Conservation (phyloP, 306 rosid species). For the Prunus fruticosa region DNA sequence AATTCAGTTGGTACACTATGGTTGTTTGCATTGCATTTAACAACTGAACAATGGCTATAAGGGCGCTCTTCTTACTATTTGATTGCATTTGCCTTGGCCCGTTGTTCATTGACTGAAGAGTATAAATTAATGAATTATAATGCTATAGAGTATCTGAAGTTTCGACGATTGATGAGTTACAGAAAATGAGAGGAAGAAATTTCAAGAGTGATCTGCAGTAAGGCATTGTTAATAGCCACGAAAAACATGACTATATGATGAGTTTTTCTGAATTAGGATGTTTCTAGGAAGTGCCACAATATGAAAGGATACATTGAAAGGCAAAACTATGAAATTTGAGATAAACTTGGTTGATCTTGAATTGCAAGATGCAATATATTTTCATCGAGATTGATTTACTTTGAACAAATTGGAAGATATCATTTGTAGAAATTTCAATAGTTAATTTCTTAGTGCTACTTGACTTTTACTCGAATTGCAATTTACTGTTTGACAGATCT, state of each 20-base stretch:
- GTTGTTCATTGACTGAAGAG: background rate
- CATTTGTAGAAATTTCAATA: background rate
- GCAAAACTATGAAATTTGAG: background rate
- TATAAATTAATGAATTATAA: background rate
- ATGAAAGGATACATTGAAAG: background rate
- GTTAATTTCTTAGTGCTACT: background rate
- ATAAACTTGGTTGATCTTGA: background rate
- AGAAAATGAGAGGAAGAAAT: background rate
- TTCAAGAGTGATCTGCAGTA: background rate
- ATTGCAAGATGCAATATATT: background rate
- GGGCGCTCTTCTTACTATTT: no score
- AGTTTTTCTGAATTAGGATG: background rate
- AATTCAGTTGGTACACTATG: background rate
- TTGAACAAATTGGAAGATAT: background rate
- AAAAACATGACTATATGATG: background rate
- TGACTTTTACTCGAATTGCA: background rate
- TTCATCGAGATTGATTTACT: background rate
- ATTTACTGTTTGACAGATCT: background rate
- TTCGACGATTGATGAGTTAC: background rate
- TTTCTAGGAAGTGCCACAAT: background rate
- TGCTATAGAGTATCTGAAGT: background rate
- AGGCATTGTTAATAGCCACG: background rate
- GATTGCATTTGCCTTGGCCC: background rate
- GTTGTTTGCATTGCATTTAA: background rate
- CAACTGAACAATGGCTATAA: background rate